Base-by-base conservation (phyloP, 2,329 filamentous ascomycete genomes). In the Penicillium sp. region DNA sequence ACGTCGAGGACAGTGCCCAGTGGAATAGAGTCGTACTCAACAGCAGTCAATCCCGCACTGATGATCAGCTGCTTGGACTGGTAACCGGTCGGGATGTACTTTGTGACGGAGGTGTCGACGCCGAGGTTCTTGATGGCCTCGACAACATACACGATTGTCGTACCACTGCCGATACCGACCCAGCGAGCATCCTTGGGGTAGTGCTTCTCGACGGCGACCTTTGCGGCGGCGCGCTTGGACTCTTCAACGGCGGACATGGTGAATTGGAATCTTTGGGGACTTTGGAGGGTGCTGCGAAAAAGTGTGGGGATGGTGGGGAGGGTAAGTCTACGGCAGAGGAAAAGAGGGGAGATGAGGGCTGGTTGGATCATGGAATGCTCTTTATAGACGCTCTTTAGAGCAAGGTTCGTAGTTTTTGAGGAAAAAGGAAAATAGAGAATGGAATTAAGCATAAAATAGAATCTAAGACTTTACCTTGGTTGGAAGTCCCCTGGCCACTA, bases 51-150 rank as follows among this genome's bases (percentile, higher is more conserved):
- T 2, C 91, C 90, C 21, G 91, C 90, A 49, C 83, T 79, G 61
- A 91, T 83, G 70, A 99, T 96, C 53, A 97, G 85, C 68, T 92
- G 89, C 66, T 91, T 91, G 43, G 89, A 94, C 73, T 96, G 92
- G 79, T 88, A 93, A 25, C 94, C 94, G 0, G 94, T 99, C 7
- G 94, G 93, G 31, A 96, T 84, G 76, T 97, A 99, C 70, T 85
- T 87, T 81, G 96, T 96, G 64, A 78, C 59, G 15, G 74, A 74
- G 42, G 77, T 78, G 42, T 80, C 76, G 12, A 76, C 60, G 4
- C 73, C 75, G 19, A 81, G 73, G 51, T 75, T 75, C 62, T 79
- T 79, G 71, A 88, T 88, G 29, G 86, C 86, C 67, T 88, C 83
- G 58, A 88, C 85, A 57, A 87, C 86, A 72, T 88, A 88, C 66